Conservation (phyloP, 2,329 filamentous ascomycete genomes). For the Fusarium multiceps region DNA sequence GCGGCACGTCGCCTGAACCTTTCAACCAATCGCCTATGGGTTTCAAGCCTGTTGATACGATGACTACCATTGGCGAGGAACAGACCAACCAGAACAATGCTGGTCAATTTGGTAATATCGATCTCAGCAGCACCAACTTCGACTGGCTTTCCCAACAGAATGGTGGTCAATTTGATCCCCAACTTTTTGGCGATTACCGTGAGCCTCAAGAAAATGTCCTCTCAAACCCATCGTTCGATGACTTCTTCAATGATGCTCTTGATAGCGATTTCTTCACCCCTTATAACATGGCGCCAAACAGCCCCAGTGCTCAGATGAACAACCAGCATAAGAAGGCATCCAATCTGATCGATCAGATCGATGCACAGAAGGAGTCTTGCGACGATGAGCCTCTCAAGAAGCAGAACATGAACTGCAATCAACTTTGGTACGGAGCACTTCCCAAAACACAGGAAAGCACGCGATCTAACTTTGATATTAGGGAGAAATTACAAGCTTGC, state of each 20-base stretch:
- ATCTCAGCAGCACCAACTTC: slow-evolving; percentile 66
- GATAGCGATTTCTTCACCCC: slow-evolving; percentile 84
- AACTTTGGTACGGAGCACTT: slow-evolving; percentile 81
- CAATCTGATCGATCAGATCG: slow-evolving; percentile 81
- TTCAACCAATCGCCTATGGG: slow-evolving; percentile 75
- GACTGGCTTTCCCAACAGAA: slow-evolving; percentile 85
- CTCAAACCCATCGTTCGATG: slow-evolving; percentile 75
- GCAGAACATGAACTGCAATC: slow-evolving; percentile 83
- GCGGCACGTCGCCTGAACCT: slow-evolving; percentile 82
- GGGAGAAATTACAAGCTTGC: slow-evolving; percentile 90
- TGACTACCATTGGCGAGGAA: slow-evolving; percentile 75
- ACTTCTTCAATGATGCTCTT: slow-evolving; percentile 80
- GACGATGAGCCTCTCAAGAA: slow-evolving; percentile 70
- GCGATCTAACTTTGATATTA: slow-evolving; percentile 61
- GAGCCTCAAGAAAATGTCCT: slow-evolving; percentile 88
- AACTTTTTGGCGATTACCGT: slow-evolving; percentile 91
- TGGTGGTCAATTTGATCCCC: slow-evolving; percentile 87
- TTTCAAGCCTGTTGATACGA: slow-evolving; percentile 71
- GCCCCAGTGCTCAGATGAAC: slow-evolving; percentile 48
- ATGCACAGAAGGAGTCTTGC: slow-evolving; percentile 76
- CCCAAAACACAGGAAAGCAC: not conserved
- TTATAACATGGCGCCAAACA: slow-evolving; percentile 74
- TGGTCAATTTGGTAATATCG: slow-evolving; percentile 51
- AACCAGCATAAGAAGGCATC: slow-evolving; percentile 60
- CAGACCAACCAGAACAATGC: slow-evolving; percentile 57